Conservation (phyloP, 805 yeast genomes). For the Schizosaccharomyces lindneri region DNA sequence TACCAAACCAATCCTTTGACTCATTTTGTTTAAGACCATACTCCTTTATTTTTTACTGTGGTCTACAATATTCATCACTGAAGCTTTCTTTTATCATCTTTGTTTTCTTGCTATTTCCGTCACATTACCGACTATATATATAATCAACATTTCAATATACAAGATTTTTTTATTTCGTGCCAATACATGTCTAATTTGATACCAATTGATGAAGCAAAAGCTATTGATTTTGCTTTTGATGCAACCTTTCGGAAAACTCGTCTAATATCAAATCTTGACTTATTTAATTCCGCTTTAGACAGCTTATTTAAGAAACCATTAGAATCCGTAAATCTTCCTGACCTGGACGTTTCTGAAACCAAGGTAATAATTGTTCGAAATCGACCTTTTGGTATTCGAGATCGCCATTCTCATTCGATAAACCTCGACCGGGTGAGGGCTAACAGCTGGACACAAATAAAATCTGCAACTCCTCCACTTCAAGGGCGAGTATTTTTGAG, state of each 20-base stretch:
- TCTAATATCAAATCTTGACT: background rate
- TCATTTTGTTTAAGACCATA: no score
- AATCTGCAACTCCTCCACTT: background rate
- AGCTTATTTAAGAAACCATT: background rate
- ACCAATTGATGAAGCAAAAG: background rate
- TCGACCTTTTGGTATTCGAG: background rate
- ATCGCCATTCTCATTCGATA: background rate
- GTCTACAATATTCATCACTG: no score
- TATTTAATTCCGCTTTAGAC: background rate
- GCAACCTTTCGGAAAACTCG: background rate
- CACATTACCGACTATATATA: no score
- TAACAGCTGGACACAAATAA: background rate
- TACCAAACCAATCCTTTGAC: no score
- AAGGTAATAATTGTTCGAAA: background rate
- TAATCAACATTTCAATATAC: no score
- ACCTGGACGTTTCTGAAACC: background rate
- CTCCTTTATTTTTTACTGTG: no score
- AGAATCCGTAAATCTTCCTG: background rate
- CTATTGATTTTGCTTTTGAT: background rate
- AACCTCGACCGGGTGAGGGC: background rate
- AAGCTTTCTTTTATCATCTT: no score
- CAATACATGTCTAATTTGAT: background rate
- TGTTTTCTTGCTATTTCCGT: no score
- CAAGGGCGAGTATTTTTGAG: background rate
- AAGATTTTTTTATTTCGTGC: no score